A percentile compares a stretch with the other conserved stretches of the same genome.
Evolutionary conservation across 2,329 filamentous ascomycete species (phyloP).

Genomic region (Aspergillus udagawae): DNA sequence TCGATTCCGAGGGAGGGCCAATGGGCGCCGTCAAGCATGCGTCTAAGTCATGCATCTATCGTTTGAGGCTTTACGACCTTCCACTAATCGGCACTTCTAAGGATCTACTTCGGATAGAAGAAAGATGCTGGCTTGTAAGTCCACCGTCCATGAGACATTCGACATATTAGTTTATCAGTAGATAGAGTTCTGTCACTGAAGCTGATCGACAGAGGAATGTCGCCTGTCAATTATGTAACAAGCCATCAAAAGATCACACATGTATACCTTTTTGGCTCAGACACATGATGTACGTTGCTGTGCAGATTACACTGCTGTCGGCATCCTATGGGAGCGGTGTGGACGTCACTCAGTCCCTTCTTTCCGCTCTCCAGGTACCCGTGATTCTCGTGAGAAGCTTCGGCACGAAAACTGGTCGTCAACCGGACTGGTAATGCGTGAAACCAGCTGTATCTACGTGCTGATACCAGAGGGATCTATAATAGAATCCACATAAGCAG

Average conservation of each 20-base stretch:
- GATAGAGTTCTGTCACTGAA: background rate
- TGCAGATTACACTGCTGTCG: background rate
- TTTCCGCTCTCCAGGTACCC: background rate
- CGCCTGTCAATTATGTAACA: background rate
- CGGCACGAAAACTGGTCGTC: background rate
- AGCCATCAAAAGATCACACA: background rate
- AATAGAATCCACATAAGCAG: background rate
- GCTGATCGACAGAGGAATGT: background rate
- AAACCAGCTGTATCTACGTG: background rate
- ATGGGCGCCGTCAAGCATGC: background rate
- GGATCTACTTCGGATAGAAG: background rate
- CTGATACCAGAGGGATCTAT: background rate
- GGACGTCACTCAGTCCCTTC: background rate
- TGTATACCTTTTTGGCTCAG: background rate
- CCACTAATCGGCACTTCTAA: background rate
- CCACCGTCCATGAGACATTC: too few species aligned
- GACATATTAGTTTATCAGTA: background rate
- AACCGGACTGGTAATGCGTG: background rate
- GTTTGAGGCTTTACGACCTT: background rate
- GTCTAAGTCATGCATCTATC: background rate
- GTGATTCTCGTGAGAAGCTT: background rate
- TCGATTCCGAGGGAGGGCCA: background rate
- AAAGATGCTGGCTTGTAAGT: background rate
- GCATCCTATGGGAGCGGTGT: constrained; percentile 6
- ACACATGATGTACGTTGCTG: background rate